Percentiles rank a stretch among this genome's conserved stretches.
phyloP scores from a whole-genome alignment of 2,329 filamentous ascomycete species.

The Diplodia sapinea region DNA sequence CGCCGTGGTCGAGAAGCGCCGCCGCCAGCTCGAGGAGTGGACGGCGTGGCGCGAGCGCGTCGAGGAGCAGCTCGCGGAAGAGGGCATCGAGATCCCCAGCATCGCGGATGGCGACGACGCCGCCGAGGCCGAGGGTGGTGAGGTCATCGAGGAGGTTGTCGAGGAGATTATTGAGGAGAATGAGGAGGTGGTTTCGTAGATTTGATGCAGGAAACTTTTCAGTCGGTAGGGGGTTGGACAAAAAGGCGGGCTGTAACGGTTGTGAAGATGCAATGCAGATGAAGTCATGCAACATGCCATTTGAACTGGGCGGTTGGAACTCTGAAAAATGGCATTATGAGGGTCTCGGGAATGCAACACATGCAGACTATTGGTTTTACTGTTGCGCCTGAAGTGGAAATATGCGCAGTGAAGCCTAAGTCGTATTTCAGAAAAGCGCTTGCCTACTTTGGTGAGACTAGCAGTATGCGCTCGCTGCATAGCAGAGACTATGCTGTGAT shows the following conservation, averaged over 20 bases:
- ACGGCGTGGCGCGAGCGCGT: slow-evolving; percentile 77
- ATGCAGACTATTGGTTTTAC: not conserved
- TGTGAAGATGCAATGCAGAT: not conserved
- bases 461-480: too few relatives aligned
- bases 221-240: not conserved
- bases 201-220: not conserved
- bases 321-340: not conserved
- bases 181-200: slow-evolving; percentile 71
- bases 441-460: too few relatives aligned
- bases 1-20: slow-evolving; percentile 87
- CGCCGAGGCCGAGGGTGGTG: slow-evolving; percentile 57
- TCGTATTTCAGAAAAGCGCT: too few relatives aligned
- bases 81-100: slow-evolving; percentile 63
- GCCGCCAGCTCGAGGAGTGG: slow-evolving; percentile 87
- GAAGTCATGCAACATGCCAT: not conserved
- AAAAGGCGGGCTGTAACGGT: not conserved
- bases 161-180: slow-evolving; percentile 89
- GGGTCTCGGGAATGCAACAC: not conserved
- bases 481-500: too few relatives aligned
- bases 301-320: not conserved
- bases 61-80: slow-evolving; percentile 69
- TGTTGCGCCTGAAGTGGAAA: not conserved
- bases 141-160: slow-evolving; percentile 75
- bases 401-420: not conserved
- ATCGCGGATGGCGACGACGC: slow-evolving; percentile 48